Evolutionary conservation across 2,329 filamentous ascomycete genomes (phyloP).

Genomic region (Mariannaea sp.): DNA sequence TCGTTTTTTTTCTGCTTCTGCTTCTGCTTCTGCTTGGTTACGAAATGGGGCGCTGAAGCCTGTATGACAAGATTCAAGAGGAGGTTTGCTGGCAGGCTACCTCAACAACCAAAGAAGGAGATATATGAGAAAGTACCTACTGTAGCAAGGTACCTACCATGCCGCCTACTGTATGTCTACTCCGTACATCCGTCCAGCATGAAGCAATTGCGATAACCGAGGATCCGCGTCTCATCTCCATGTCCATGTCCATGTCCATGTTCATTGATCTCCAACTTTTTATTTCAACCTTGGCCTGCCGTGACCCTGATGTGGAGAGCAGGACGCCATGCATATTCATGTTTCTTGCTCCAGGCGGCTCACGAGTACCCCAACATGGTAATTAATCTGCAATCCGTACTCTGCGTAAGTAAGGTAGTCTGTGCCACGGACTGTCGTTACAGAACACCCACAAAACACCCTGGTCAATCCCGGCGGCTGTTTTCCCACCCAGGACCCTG

Average conservation of each 20-base stretch:
- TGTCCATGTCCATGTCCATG: conserved; percentile 6
- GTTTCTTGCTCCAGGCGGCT: conserved; percentile 23
- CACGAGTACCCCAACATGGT: no score
- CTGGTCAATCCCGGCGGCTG: conserved; percentile 30
- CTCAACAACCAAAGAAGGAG: no score
- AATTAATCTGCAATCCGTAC: no score
- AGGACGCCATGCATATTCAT: conserved; percentile 8
- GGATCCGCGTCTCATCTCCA: conserved; percentile 16
- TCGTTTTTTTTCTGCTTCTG: no score
- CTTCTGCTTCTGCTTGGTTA: neutral
- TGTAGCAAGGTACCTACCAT: no score
- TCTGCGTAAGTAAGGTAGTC: no score
- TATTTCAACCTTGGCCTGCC: no score
- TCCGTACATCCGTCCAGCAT: no score
- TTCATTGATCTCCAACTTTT: neutral
- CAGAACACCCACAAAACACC: conserved; percentile 22
- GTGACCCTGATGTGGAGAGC: conserved; percentile 5
- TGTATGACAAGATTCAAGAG: neutral
- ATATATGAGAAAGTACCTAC: no score
- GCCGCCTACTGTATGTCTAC: no score
- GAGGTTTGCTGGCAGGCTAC: no score
- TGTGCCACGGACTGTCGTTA: no score
- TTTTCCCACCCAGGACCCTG: conserved; percentile 34
- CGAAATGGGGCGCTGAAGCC: neutral
- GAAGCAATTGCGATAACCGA: conserved; percentile 32